These are phyloP conservation scores for Phragmites australis DNA, from an alignment of 176 grass and related monocot genomes.

Conservation along the genomic window DNA sequence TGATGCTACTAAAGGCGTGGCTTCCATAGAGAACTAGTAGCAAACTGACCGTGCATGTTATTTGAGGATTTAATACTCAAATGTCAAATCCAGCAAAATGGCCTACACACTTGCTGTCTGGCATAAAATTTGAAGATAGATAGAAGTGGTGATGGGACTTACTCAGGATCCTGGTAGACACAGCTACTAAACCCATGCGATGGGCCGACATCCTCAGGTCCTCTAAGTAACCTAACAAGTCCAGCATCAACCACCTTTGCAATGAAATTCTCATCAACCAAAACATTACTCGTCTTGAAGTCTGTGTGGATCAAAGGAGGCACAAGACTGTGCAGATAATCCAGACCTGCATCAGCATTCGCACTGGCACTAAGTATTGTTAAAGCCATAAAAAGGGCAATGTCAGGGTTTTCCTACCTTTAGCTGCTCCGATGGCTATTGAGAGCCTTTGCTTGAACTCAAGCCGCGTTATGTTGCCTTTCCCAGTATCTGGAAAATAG, in stretches of 20 bases:
- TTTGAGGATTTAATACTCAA: neutral
- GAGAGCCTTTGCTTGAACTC: conserved; percentile 97
- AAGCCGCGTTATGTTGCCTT: conserved; percentile 59
- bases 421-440: conserved; percentile 91
- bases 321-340: conserved; percentile 67
- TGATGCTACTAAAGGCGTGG: neutral
- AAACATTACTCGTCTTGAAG: conserved; percentile 93
- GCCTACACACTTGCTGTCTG: neutral
- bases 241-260: conserved; percentile 94
- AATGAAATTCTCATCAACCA: conserved; percentile 99
- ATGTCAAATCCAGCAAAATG: neutral
- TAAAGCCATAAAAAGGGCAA: neutral
- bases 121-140: conserved; percentile 29
- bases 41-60: conserved; percentile 3
- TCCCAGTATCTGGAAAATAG: conserved; percentile 50
- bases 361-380: neutral
- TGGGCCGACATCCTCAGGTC: conserved; percentile 50
- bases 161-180: conserved; percentile 85
- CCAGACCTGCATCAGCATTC: conserved; percentile 60
- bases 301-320: conserved; percentile 82
- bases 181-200: conserved; percentile 54
- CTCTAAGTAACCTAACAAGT: conserved; percentile 68
- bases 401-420: conserved; percentile 54
- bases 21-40: neutral
- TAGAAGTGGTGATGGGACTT: conserved; percentile 31